Evolutionary conservation across 108 stramenopile genomes (phyloP), one percentile per base, ranked within the genome.

Genomic region (Stephanodiscus triporus): DNA sequence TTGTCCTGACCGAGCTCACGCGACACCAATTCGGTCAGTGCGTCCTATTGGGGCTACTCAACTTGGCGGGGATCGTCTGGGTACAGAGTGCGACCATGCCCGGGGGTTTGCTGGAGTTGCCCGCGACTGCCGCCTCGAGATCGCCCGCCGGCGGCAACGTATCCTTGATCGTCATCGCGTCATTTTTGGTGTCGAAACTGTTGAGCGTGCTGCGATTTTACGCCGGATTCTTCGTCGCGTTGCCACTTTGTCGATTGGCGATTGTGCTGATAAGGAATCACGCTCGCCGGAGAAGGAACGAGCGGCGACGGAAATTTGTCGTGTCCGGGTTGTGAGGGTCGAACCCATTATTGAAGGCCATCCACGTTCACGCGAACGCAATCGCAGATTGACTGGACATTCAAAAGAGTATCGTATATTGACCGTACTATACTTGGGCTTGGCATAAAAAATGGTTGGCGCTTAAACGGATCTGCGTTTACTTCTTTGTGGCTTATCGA

Each of bases 61-160:
- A 95, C 63, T 87, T 78, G 60, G 48, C 91, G 51, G 94, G 94
- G 11, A 88, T 95, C 27, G 58, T 86, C 22, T 89, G 86, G 88
- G 75, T 92, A 38, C 62, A 75, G 38, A 86, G 77, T 58, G 85
- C 90, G 9, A n/a, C 88, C 11, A 70, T 63, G 32, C 76, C 78
- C 14, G 89, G 88, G 16, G 93, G 91, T 11, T 60, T 83, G 13
- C 68, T 94, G 27, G 57, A 79, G 22, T 26, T 87, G 13, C 66
- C 78, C 13, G 34, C 48, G 26, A 51, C 64, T 42, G 47, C 45
- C 19, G 47, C 45, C 19, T 57, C 40, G 40, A 47, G 75, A 10
- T 60, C 66, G 37, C 43, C 40, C 34, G 23, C 34, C 22, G 63
- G 2, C 49, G 49, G 42, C 16, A 38, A 51, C 26, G n/a, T 26